Evolutionary conservation across 805 yeast species (phyloP), one percentile per base, ranked within the genome.

Genomic region (Wickerhamiella galacta): DNA sequence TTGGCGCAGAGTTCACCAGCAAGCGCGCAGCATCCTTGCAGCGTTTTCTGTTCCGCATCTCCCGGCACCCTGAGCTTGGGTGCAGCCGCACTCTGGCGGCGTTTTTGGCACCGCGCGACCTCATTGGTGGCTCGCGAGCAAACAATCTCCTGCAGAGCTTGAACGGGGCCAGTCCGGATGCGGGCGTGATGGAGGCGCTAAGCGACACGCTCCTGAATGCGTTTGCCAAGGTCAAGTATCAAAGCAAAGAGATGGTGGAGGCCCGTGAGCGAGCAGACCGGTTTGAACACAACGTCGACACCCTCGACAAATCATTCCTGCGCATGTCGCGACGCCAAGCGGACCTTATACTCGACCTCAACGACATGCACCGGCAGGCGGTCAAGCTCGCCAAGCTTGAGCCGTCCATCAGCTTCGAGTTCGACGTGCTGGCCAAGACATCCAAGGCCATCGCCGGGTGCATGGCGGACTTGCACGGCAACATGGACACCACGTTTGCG

Each of bases 181-280:
- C 56, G 4, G 69, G 67, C 18, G 67, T 69, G 27, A 68, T 70
- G 39, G 98, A 90, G 32, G 72, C 80, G 10, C 65, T 87, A n/a
- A 74, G 93, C 0, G 98, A 87, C 49, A 75, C 79, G 3, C 72
- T 90, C 27, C 78, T 87, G 76, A 87, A 87, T 49, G 93, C 93
- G n/a, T 81, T 87, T 48, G 76, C 87, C 35, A 75, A 80, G 31
- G 74, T 76, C 4, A 61, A 66, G 30, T 56, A 62, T 32, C 80
- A 74, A 45, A 53, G 60, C 17, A 71, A 76, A 28, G 95, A 81
- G 47, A 81, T 87, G 44, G 63, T 75, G 31, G 90, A 77, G 43
- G 82, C 87, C 26, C 72, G 71, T 42, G 93, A 82, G 45, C 71
- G 78, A 41, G 68, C 85, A 15, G 80, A 78, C 44, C 80, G 81